Percentiles rank a stretch among this genome's conserved stretches.
phyloP scores from a whole-genome alignment of 2,329 filamentous ascomycete species.

The Fusarium sp. region DNA sequence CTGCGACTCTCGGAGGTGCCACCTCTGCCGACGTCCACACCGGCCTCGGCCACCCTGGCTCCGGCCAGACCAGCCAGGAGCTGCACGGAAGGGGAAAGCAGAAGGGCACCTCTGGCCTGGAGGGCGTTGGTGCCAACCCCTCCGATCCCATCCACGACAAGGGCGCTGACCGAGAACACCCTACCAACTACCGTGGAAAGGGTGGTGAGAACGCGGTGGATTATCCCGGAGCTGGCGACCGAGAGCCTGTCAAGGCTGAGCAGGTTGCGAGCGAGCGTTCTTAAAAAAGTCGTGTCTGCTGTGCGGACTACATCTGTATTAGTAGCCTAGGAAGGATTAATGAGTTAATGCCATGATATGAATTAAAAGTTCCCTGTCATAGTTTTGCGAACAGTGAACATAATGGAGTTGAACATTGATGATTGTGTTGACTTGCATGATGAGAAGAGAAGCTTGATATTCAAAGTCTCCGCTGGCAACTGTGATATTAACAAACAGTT shows the following conservation, averaged over 20 bases:
- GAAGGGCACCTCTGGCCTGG: constrained; percentile 52
- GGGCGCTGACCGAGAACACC: constrained; percentile 46
- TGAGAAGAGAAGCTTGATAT: too few species aligned
- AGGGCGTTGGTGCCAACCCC: constrained; percentile 50
- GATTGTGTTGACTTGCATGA: not conserved
- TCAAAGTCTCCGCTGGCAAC: too few species aligned
- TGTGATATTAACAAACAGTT: too few species aligned
- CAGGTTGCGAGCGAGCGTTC: constrained; percentile 38
- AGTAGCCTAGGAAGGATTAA: constrained; percentile 21
- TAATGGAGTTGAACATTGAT: too few species aligned
- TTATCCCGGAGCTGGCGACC: constrained; percentile 38
- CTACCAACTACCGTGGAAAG: constrained; percentile 33
- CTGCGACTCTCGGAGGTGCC: constrained; percentile 54
- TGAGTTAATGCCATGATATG: constrained; percentile 28
- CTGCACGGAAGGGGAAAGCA: constrained; percentile 48
- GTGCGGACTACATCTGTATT: constrained; percentile 8
- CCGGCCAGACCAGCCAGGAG: constrained; percentile 56
- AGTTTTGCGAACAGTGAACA: not conserved
- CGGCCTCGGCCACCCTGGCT: constrained; percentile 54
- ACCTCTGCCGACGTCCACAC: constrained; percentile 57
- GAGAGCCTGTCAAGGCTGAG: constrained; percentile 32
- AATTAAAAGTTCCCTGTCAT: not conserved
- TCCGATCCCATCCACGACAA: constrained; percentile 44
- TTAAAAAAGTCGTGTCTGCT: constrained; percentile 9
- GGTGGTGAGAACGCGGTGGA: constrained; percentile 28